Evolutionary conservation across 768 basidiomycete species (phyloP).

Genomic region (Psilocybe subaeruginosa): DNA sequence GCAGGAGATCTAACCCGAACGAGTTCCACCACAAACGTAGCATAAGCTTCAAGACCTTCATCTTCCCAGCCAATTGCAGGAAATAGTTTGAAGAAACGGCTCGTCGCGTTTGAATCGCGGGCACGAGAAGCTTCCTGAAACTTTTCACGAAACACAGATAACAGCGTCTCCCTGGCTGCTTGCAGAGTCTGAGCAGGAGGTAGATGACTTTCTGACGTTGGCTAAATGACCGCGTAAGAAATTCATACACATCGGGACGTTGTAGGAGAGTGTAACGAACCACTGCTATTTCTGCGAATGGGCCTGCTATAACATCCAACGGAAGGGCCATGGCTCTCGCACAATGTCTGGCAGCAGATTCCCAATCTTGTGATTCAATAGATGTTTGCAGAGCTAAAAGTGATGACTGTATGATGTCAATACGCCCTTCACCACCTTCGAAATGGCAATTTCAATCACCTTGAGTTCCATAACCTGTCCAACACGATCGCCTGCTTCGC

Average conservation of each 20-base stretch:
- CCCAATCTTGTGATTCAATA: constrained; percentile 91
- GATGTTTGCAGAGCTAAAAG: constrained; percentile 61
- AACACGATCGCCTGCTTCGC: constrained; percentile 89
- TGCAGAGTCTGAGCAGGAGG: constrained; percentile 87
- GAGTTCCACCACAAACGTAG: constrained; percentile 89
- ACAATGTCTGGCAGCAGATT: constrained; percentile 90
- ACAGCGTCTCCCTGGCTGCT: constrained; percentile 70
- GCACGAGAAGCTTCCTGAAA: constrained; percentile 83
- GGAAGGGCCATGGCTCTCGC: constrained; percentile 89
- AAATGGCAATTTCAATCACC: constrained; percentile 41
- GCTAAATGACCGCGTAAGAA: constrained; percentile 50
- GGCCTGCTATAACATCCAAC: constrained; percentile 72
- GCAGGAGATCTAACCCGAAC: constrained; percentile 79
- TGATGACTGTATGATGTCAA: constrained; percentile 35
- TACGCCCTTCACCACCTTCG: not conserved
- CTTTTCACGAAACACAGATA: constrained; percentile 75
- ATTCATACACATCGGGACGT: not conserved
- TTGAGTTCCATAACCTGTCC: constrained; percentile 95
- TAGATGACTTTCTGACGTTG: constrained; percentile 84
- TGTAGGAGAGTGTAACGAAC: constrained; percentile 47
- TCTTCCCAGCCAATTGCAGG: constrained; percentile 93
- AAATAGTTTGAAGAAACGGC: constrained; percentile 96
- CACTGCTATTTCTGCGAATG: constrained; percentile 86
- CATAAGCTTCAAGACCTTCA: constrained; percentile 91
- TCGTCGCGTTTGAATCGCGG: constrained; percentile 85